Conservation (phyloP, 805 yeast species). For the Priceomyces haplophilus region DNA sequence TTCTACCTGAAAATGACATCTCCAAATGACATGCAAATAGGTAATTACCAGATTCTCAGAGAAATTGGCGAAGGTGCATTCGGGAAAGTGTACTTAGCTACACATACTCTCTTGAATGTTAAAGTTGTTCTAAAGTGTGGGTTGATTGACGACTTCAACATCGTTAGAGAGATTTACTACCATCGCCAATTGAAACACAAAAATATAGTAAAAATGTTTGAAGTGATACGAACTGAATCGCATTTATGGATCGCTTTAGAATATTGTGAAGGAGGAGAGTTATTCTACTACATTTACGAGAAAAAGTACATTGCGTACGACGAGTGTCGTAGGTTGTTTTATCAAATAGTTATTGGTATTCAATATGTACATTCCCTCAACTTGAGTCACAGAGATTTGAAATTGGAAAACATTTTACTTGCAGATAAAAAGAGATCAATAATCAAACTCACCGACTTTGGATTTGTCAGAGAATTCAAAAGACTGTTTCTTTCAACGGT, state of each 20-base stretch:
- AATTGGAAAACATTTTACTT: slow-evolving; percentile 72
- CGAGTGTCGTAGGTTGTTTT: slow-evolving; percentile 53
- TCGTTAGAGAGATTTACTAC: slow-evolving; percentile 87
- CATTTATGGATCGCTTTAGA: slow-evolving; percentile 86
- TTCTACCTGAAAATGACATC: slow-evolving; percentile 45
- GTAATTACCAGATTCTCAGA: slow-evolving; percentile 69
- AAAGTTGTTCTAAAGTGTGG: slow-evolving; percentile 83
- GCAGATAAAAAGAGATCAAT: slow-evolving; percentile 51
- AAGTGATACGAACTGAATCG: slow-evolving; percentile 76
- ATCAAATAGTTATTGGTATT: slow-evolving; percentile 64
- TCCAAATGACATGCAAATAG: slow-evolving; percentile 61
- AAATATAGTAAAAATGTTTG: slow-evolving; percentile 80
- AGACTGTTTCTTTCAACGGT: slow-evolving; percentile 67
- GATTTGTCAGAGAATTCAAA: slow-evolving; percentile 77
- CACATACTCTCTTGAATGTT: slow-evolving; percentile 68
- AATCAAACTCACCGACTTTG: slow-evolving; percentile 86
- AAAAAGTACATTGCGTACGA: slow-evolving; percentile 48
- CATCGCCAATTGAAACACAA: slow-evolving; percentile 82
- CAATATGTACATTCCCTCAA: slow-evolving; percentile 73
- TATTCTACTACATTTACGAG: slow-evolving; percentile 63
- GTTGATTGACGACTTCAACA: slow-evolving; percentile 70
- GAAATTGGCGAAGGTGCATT: slow-evolving; percentile 91
- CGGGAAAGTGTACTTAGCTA: slow-evolving; percentile 87
- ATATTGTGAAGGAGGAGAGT: slow-evolving; percentile 79
- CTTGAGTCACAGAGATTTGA: slow-evolving; percentile 81